Conservation (phyloP, 192 early-diverging fungal genomes). For the Backusella australiensis region DNA sequence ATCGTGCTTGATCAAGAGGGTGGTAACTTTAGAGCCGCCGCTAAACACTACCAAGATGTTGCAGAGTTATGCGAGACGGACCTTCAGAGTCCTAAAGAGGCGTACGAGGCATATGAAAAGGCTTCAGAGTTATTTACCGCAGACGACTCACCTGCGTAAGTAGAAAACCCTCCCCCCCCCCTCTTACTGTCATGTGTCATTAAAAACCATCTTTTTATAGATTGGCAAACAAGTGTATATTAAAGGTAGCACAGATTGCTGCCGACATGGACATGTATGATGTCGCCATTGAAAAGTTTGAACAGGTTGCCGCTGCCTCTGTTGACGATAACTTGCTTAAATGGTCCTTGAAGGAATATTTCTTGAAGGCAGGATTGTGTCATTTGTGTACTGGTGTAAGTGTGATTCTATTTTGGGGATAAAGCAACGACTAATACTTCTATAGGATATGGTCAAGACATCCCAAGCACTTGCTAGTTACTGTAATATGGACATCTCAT, state of each 20-base stretch:
- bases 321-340: constrained; percentile 91
- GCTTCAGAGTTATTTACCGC: constrained; percentile 93
- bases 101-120: constrained; percentile 84
- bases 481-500: constrained; percentile 84
- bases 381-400: constrained; percentile 76
- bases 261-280: constrained; percentile 88
- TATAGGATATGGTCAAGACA: constrained; percentile 75
- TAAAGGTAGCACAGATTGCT: constrained; percentile 91
- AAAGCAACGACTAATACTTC: too few relatives aligned
- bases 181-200: background rate
- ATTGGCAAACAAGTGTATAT: constrained; percentile 83
- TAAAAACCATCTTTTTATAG: constrained; percentile 36
- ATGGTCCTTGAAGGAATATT: constrained; percentile 96
- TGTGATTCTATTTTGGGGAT: too few relatives aligned
- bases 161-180: background rate
- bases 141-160: constrained; percentile 88
- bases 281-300: constrained; percentile 88
- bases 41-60: constrained; percentile 92
- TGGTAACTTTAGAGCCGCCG: constrained; percentile 87
- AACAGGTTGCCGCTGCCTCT: constrained; percentile 77
- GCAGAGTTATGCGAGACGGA: constrained; percentile 56
- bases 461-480: constrained; percentile 80
- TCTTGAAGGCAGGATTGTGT: constrained; percentile 94
- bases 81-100: constrained; percentile 84
- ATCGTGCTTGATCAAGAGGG: constrained; percentile 79